Evolutionary conservation across 1,284 basidiomycete genomes (phyloP), one percentile per base, ranked within the genome.

Genomic region (Austroboletus olivaceoglutinosus): DNA sequence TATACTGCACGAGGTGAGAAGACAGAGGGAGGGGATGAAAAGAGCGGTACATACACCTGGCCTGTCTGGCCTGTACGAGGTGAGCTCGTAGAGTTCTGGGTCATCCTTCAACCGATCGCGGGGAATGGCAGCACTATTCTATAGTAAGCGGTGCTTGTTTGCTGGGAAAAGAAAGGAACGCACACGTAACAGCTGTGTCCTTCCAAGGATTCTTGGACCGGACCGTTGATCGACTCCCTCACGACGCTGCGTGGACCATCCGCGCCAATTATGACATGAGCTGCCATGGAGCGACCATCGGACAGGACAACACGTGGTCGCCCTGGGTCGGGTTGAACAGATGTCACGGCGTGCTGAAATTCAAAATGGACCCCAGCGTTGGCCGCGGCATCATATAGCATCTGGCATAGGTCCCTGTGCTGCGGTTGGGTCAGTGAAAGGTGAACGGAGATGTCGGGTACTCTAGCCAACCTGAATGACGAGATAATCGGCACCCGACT

Each of bases 401-500:
- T 66, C 19, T 69, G 58, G 38, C 74, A 69, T 19, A 82, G 62
- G 47, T 82, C 79, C 25, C 68, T 64, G 45, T 79, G 68, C 77
- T 82, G 57, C 21, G 50, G 34, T 52, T 50, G 48, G 29, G 45
- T 58, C 36, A 55, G 44, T 27, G 48, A 29, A 51, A 16, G 33
- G 34, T 7, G 0, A 22, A 5, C 2, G 19, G 21, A 8, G 23
- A 5, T 7, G 31, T 10, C 29, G 19, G 18, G 37, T 33, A 4
- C 12, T 12, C 12, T 16, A 34, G 63, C 74, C 54, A 51, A 79
- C 78, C 57, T 75, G 69, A 55, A 80, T 72, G 46, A 81, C 61
- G 40, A 76, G 61, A 55, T 81, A 81, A 19, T 79, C 75, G 2
- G 75, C 80, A 7, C 81, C 81, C 0, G 76, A 74, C 52, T 82